Conservation (phyloP, 2,329 filamentous ascomycete species). For the Claviceps maximensis region DNA sequence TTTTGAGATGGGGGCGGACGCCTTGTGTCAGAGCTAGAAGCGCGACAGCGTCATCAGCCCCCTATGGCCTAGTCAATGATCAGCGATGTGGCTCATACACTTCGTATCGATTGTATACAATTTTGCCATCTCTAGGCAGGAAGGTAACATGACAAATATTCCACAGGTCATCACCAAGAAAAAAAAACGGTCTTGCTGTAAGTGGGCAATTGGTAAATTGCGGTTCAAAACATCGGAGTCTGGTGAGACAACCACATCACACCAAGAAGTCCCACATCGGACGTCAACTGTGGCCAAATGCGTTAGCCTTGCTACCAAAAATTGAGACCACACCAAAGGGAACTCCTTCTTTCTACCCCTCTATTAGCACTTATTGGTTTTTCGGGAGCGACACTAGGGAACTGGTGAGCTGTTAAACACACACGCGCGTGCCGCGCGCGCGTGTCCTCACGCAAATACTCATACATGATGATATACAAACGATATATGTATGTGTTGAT, state of each 20-base stretch:
- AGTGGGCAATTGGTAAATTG: slow-evolving; percentile 13
- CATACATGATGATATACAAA: neutral
- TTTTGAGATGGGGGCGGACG: no score
- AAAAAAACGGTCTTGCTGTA: slow-evolving; percentile 4
- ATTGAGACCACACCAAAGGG: neutral
- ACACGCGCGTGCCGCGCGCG: neutral
- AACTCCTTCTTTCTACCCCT: neutral
- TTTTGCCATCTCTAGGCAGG: neutral
- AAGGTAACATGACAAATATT: neutral
- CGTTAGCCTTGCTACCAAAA: neutral
- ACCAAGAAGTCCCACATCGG: slow-evolving; percentile 11
- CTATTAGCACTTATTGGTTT: neutral
- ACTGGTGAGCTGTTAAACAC: neutral
- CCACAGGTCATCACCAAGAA: neutral
- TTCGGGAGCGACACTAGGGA: neutral
- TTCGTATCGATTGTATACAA: neutral
- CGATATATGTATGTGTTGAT: neutral
- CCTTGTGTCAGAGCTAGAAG: neutral
- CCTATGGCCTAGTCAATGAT: neutral
- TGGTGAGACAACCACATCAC: slow-evolving; percentile 18
- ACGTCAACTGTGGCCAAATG: neutral
- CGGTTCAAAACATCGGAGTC: slow-evolving; percentile 12
- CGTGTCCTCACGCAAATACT: neutral
- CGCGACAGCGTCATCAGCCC: neutral
- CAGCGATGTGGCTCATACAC: neutral